Evolutionary conservation across 148 eudicot species (phyloP), one percentile per base, ranked within the genome.

Genomic region (Camellia sinensis): DNA sequence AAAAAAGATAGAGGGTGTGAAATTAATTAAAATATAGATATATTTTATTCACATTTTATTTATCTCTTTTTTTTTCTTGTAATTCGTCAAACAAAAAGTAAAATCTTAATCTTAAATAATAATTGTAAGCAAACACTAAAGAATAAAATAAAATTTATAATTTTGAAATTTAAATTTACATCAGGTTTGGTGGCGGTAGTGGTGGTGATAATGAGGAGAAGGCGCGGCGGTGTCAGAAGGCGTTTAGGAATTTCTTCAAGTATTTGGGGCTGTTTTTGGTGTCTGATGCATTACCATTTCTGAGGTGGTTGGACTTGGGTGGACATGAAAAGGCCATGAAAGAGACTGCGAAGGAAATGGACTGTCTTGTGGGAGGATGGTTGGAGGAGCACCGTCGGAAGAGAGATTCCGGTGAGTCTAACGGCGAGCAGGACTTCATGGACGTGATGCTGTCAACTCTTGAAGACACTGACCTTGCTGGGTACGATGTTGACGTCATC

Each of bases 301-400:
- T 81, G 48, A 76, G 80, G 52, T 69, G 80, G 83, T 40, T 81
- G 37, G 80, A 81, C 48, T 1, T 81, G 5, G 80, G 79, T 19
- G 80, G 83, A 29, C 44, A 76, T 67, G 76, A 75, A 80, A 81
- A 81, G 50, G 48, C 60, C 37, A 81, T 81, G 76, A 81, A 60
- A 54, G 61, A 60, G 70, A 65, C 40, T 0, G 79, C 67, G 0
- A 76, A 76, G 19, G 83, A 81, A 43, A 21, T 81, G 75, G 83
- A 81, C 19, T 10, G 1, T 18, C 37, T 21, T 76, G n/a, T 3
- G 76, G 0, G 75, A 70, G 18, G 69, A 4, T 76, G 80, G 83
- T 7, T 81, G 3, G 67, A 48, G 6, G 80, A 81, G 76, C 80
- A 81, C 53, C 59, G 61, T 40, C 9, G 9, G 63, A 75, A 37